phyloP scores from a whole-genome alignment of 768 basidiomycete species.

The Peribolospora kevripleyi region DNA sequence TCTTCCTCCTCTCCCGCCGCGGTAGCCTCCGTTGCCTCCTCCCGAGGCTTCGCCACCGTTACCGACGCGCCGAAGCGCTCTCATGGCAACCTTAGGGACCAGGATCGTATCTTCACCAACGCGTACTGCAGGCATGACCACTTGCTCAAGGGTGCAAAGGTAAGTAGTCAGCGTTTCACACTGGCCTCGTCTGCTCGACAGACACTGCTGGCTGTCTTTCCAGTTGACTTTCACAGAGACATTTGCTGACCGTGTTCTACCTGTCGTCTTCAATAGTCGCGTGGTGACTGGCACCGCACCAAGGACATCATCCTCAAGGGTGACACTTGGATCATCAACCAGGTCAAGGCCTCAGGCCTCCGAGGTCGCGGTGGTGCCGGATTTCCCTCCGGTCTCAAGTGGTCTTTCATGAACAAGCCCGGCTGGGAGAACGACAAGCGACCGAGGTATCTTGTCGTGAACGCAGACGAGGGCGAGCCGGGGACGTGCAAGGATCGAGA shows the following conservation, averaged over 20 bases:
- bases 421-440: slow-evolving; percentile 73
- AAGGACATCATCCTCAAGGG: slow-evolving; percentile 91
- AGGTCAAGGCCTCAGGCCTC: slow-evolving; percentile 83
- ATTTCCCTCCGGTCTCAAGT: slow-evolving; percentile 87
- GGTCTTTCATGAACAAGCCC: slow-evolving; percentile 98
- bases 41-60: slow-evolving; percentile 13
- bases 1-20: too few relatives aligned
- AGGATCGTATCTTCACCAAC: slow-evolving; percentile 42
- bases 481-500: slow-evolving; percentile 98
- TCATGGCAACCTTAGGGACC: slow-evolving; percentile 85
- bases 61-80: slow-evolving; percentile 48
- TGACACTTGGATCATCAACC: slow-evolving; percentile 89
- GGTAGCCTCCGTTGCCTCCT: too few relatives aligned
- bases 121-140: slow-evolving; percentile 69
- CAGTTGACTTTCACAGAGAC: neutral
- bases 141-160: slow-evolving; percentile 75
- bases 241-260: neutral
- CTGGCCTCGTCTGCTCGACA: neutral
- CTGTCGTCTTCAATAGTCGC: slow-evolving; percentile 28
- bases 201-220: neutral
- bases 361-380: slow-evolving; percentile 91
- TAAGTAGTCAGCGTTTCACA: slow-evolving; percentile 19
- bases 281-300: slow-evolving; percentile 95
- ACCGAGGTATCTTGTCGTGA: slow-evolving; percentile 87
- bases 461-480: slow-evolving; percentile 95